Conservation (phyloP, 345 rosid genomes). For the Pugionium dolabratum region DNA sequence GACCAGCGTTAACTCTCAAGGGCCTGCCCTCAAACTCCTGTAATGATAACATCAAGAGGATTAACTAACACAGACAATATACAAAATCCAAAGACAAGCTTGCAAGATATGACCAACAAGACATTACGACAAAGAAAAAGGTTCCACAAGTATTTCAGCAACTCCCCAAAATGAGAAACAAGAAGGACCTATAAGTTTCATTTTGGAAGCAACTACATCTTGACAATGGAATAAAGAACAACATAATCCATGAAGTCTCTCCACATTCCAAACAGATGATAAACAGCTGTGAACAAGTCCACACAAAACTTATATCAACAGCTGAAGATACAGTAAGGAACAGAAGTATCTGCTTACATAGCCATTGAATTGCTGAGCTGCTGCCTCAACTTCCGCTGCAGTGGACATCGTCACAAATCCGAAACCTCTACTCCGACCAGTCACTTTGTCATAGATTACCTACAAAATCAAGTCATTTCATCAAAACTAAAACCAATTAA, state of each 20-base stretch:
- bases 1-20: conserved; percentile 86
- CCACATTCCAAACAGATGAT: no score
- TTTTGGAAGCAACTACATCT: background rate
- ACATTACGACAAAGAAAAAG: no score
- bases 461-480: conserved; percentile 41
- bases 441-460: conserved; percentile 95
- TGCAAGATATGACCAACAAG: conserved; percentile 9
- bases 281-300: conserved; percentile 10
- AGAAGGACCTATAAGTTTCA: background rate
- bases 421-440: conserved; percentile 97
- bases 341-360: conserved; percentile 55
- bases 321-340: background rate
- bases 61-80: conserved; percentile 6
- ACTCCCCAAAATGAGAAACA: background rate
- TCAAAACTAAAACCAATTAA: background rate
- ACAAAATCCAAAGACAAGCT: background rate
- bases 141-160: background rate
- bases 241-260: background rate
- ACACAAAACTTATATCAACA: background rate
- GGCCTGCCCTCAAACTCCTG: conserved; percentile 91
- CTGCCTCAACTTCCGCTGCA: conserved; percentile 71
- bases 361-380: conserved; percentile 89
- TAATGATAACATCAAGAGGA: conserved; percentile 17
- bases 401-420: conserved; percentile 96
- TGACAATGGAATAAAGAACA: background rate